Percentiles rank a stretch among this genome's conserved stretches.
Conservation (phyloP, 2,329 filamentous ascomycete genomes). For the Fusarium guadeloupense region DNA sequence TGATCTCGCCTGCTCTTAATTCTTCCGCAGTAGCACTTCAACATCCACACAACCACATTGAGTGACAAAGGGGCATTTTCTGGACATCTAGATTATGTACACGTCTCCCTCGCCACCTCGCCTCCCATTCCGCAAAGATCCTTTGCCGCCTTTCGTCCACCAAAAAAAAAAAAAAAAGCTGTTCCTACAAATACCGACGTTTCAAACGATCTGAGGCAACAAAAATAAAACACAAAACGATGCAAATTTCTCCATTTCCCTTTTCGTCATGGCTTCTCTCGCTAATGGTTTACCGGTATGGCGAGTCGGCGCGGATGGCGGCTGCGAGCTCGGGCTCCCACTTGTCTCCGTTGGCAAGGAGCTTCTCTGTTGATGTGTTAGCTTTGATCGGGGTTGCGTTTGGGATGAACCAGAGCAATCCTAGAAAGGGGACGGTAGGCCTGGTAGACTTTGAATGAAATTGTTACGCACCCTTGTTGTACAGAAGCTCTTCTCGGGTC, state of each 20-base stretch:
- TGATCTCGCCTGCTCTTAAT: background rate
- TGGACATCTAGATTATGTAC: conserved; percentile 46
- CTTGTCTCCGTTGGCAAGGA: conserved; percentile 89
- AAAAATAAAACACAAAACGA: conserved; percentile 26
- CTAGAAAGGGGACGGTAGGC: no score
- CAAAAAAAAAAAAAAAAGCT: conserved; percentile 27
- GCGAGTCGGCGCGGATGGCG: conserved; percentile 89
- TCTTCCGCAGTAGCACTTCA: background rate
- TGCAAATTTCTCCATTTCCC: conserved; percentile 24
- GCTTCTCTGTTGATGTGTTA: conserved; percentile 69
- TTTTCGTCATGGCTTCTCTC: conserved; percentile 21
- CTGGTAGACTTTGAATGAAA: background rate
- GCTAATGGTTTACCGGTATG: conserved; percentile 75
- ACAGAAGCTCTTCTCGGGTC: conserved; percentile 89
- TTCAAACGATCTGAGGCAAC: conserved; percentile 21
- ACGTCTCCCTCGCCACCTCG: conserved; percentile 25
- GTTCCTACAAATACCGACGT: conserved; percentile 34
- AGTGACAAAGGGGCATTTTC: conserved; percentile 43
- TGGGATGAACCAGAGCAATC: background rate
- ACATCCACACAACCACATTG: conserved; percentile 2
- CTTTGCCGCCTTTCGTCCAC: conserved; percentile 11
- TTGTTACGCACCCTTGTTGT: conserved; percentile 78
- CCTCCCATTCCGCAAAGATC: conserved; percentile 2
- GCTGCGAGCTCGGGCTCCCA: conserved; percentile 98
- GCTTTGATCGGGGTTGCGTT: conserved; percentile 16